Evolutionary conservation across 208 protist species (phyloP).

Genomic region (Acanthamoeba castellanii): DNA sequence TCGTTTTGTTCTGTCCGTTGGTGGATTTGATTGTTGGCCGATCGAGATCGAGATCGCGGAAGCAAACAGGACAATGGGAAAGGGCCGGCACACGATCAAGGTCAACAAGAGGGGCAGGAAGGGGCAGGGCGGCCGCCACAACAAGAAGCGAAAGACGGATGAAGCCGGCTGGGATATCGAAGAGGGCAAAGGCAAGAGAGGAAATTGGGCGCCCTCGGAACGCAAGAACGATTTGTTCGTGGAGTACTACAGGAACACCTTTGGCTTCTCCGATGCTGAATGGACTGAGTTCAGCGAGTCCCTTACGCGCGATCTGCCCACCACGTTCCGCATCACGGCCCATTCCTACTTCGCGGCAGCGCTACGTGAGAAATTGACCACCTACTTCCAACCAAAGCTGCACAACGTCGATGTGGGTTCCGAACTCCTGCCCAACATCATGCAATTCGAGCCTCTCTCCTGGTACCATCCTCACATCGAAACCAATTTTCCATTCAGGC

Average conservation of each 20-base stretch:
- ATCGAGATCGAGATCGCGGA: neutral
- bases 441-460: neutral
- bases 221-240: constrained; percentile 34
- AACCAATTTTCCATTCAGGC: neutral
- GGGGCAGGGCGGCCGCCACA: neutral
- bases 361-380: neutral
- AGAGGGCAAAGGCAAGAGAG: neutral
- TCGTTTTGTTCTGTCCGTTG: neutral
- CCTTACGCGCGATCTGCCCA: neutral
- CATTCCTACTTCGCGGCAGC: neutral
- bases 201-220: neutral
- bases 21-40: neutral
- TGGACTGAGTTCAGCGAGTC: neutral
- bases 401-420: neutral
- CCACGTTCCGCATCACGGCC: constrained; percentile 30
- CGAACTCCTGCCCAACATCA: neutral
- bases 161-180: neutral
- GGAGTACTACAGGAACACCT: neutral
- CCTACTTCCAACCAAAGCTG: neutral
- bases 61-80: neutral
- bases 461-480: neutral
- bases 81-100: constrained; percentile 16
- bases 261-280: neutral
- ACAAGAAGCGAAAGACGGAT: constrained; percentile 38
- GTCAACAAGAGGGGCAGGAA: neutral